These are phyloP conservation scores for Sarocladium brachiariae DNA, from an alignment of 2,329 filamentous ascomycete species.

Conservation along the genomic window DNA sequence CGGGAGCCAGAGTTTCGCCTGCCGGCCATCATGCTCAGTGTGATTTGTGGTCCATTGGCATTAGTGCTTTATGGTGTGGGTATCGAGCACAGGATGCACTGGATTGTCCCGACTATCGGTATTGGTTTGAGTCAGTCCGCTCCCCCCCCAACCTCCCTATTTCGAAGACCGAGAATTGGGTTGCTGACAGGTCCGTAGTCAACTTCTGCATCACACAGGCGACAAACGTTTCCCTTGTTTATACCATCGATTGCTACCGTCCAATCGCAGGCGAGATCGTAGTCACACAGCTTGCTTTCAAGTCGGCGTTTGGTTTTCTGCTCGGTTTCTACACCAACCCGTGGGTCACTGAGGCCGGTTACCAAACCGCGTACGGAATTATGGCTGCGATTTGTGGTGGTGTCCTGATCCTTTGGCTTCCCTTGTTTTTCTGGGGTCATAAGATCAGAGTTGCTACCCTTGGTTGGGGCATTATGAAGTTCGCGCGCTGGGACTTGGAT, in stretches of 20 bases:
- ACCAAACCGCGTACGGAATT: slow-evolving; percentile 39
- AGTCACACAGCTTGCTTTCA: slow-evolving; percentile 34
- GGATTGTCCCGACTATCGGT: slow-evolving; percentile 16
- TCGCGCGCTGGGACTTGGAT: not conserved
- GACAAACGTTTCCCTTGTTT: slow-evolving; percentile 16
- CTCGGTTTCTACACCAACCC: slow-evolving; percentile 52
- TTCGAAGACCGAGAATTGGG: too few species aligned
- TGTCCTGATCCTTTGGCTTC: slow-evolving; percentile 39
- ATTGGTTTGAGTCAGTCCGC: slow-evolving; percentile 33
- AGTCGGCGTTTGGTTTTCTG: slow-evolving; percentile 49
- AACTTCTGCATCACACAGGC: slow-evolving; percentile 16
- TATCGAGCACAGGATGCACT: slow-evolving; percentile 15
- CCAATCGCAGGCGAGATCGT: slow-evolving; percentile 16
- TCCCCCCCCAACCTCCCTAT: too few species aligned
- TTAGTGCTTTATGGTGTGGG: slow-evolving; percentile 15
- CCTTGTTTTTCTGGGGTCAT: slow-evolving; percentile 43
- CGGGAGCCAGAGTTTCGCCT: slow-evolving; percentile 33
- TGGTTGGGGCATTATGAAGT: not conserved
- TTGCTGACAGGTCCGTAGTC: slow-evolving; percentile 8
- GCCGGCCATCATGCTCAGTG: slow-evolving; percentile 29
- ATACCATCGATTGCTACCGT: slow-evolving; percentile 16
- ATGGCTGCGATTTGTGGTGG: slow-evolving; percentile 45
- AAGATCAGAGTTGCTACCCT: slow-evolving; percentile 15
- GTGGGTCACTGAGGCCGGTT: slow-evolving; percentile 41
- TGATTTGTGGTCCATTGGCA: slow-evolving; percentile 8